A percentile compares a stretch with the other conserved stretches of the same genome.
These are phyloP conservation scores for Rosa rugosa DNA, from an alignment of 306 rosid genomes.

Conservation along the genomic window DNA sequence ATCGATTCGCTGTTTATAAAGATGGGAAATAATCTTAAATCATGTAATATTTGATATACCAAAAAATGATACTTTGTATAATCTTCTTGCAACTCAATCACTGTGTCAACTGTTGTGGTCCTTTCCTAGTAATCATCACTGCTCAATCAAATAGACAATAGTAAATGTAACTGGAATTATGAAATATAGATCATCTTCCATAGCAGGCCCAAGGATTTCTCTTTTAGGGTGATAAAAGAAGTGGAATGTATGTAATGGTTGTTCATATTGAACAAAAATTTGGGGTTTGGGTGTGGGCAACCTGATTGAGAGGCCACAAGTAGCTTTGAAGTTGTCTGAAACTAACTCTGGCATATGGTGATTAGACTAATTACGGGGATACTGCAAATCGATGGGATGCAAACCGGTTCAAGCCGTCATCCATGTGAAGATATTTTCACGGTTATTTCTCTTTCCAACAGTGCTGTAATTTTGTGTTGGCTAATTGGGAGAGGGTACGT, in stretches of 20 bases:
- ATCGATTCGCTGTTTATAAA: not conserved
- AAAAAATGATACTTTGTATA: not conserved
- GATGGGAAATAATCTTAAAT: not conserved
- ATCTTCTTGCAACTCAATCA: not conserved
- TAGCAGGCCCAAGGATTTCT: not conserved
- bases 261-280: not conserved
- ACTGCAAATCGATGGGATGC: not conserved
- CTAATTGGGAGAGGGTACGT: not conserved
- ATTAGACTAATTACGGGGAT: not conserved
- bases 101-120: not conserved
- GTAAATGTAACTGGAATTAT: constrained; percentile 5
- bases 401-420: not conserved
- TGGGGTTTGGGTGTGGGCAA: not conserved
- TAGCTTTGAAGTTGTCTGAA: not conserved
- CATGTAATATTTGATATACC: not conserved
- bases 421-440: not conserved
- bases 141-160: not conserved
- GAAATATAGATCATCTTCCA: not conserved
- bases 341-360: not conserved
- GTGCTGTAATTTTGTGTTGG: not conserved
- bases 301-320: not conserved
- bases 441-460: not conserved
- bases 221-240: not conserved
- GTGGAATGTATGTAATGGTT: not conserved
- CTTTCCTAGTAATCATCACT: not conserved